These are phyloP conservation scores for Casaregolazyma lundiana DNA, from an alignment of 1,139 yeast species.

Conservation along the genomic window DNA sequence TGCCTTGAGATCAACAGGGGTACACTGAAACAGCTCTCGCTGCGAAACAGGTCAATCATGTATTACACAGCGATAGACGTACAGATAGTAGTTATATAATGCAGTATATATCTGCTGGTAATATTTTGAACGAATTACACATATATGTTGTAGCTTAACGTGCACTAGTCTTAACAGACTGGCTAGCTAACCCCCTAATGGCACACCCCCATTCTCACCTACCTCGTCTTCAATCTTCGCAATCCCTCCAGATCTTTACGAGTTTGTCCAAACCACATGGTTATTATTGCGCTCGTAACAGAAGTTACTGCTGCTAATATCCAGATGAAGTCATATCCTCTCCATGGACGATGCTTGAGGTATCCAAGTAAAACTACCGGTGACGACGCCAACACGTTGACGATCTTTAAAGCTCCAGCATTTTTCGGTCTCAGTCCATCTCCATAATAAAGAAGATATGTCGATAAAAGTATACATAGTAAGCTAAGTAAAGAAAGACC, in stretches of 20 bases:
- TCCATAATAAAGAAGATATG: conserved; percentile 23
- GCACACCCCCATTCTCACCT: background rate
- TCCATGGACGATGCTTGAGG: conserved; percentile 27
- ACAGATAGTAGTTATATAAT: no score
- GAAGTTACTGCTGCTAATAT: conserved; percentile 28
- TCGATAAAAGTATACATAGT: conserved; percentile 24
- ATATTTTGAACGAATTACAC: no score
- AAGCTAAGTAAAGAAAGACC: conserved; percentile 30
- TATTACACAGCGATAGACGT: no score
- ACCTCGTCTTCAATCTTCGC: conserved; percentile 23
- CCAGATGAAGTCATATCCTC: conserved; percentile 33
- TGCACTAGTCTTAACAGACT: no score
- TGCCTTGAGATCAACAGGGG: no score
- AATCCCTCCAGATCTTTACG: conserved; percentile 22
- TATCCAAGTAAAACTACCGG: conserved; percentile 24
- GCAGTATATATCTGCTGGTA: no score
- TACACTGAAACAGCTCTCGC: no score
- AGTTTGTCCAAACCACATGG: conserved; percentile 30
- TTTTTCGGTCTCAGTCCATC: conserved; percentile 4
- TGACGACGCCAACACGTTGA: conserved; percentile 22
- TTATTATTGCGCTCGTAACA: conserved; percentile 22
- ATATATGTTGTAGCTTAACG: no score
- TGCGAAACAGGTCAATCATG: no score
- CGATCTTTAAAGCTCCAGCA: conserved; percentile 11
- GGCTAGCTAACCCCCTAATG: background rate